phyloP scores from a whole-genome alignment of 352 stramenopile species.

The Achlya hypogyna region DNA sequence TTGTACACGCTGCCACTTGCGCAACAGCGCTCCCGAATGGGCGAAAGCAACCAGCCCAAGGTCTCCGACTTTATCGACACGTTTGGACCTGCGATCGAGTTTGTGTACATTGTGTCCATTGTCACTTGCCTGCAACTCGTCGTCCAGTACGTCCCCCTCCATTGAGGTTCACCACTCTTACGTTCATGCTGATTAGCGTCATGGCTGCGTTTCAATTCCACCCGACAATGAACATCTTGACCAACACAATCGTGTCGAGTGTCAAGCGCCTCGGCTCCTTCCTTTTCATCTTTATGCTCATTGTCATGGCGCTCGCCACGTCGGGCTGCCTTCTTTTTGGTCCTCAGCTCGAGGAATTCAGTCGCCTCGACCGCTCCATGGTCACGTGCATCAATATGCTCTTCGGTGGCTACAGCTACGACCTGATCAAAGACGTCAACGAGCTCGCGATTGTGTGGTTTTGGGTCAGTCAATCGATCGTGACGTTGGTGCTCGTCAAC shows the following conservation, averaged over 20 bases:
- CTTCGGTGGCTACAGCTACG: slow-evolving; percentile 54
- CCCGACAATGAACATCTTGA: slow-evolving; percentile 44
- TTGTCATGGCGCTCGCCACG: slow-evolving; percentile 43
- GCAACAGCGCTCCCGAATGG: background rate
- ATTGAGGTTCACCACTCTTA: background rate
- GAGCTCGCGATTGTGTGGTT: slow-evolving; percentile 51
- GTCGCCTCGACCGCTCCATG: slow-evolving; percentile 31
- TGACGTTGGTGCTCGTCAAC: slow-evolving; percentile 54
- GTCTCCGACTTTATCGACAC: background rate
- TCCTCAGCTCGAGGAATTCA: slow-evolving; percentile 39
- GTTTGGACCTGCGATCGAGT: background rate
- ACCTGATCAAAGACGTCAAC: slow-evolving; percentile 36
- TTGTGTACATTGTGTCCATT: slow-evolving; percentile 8
- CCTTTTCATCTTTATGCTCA: slow-evolving; percentile 47
- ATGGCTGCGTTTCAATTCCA: slow-evolving; percentile 36
- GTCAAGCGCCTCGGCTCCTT: slow-evolving; percentile 44
- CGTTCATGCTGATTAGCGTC: background rate
- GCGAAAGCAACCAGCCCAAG: background rate
- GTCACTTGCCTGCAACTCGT: slow-evolving; percentile 1
- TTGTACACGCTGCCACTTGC: background rate
- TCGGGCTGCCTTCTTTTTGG: slow-evolving; percentile 47
- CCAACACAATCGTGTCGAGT: slow-evolving; percentile 38
- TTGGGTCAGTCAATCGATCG: slow-evolving; percentile 50
- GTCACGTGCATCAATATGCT: slow-evolving; percentile 62
- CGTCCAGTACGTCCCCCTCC: background rate